Percentiles rank a stretch among this genome's conserved stretches.
These are phyloP conservation scores for Phytophthora quininea DNA, from an alignment of 352 stramenopile genomes.

Conservation along the genomic window DNA sequence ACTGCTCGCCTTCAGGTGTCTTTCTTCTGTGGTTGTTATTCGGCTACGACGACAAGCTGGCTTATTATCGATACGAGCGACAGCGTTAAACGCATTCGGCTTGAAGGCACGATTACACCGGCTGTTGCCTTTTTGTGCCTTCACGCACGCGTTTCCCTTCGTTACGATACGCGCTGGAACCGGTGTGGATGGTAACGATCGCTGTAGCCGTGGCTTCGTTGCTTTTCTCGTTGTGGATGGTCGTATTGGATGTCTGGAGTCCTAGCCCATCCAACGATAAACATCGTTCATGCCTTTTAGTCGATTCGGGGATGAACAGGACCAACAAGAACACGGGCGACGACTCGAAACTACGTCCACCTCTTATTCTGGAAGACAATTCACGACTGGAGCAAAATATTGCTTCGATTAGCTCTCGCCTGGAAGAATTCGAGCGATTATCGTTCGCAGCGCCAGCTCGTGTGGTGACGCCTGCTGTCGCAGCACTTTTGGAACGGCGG, in stretches of 20 bases:
- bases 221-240: conserved; percentile 5
- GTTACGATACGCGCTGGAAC: conserved; percentile 10
- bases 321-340: too few relatives aligned
- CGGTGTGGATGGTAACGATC: conserved; percentile 23
- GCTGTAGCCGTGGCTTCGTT: conserved; percentile 13
- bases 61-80: conserved; percentile 43
- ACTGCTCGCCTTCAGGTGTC: conserved; percentile 19
- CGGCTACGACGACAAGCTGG: conserved; percentile 20
- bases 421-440: conserved; percentile 29
- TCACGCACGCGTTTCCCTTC: conserved; percentile 21
- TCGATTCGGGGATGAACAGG: too few relatives aligned
- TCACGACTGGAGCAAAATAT: not conserved
- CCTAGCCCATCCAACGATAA: too few relatives aligned
- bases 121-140: conserved; percentile 38
- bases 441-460: conserved; percentile 20
- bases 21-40: conserved; percentile 37
- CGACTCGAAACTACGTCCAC: not conserved
- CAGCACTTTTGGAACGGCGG: conserved; percentile 27
- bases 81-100: conserved; percentile 24
- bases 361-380: not conserved
- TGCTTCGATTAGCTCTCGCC: conserved; percentile 7
- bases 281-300: too few relatives aligned
- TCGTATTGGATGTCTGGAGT: conserved; percentile 27
- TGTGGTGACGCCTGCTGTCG: conserved; percentile 28
- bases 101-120: conserved; percentile 34